Percentiles rank a stretch among this genome's conserved stretches.
phyloP scores from a whole-genome alignment of 108 stramenopile genomes.

The Nannochloropsis granulata region DNA sequence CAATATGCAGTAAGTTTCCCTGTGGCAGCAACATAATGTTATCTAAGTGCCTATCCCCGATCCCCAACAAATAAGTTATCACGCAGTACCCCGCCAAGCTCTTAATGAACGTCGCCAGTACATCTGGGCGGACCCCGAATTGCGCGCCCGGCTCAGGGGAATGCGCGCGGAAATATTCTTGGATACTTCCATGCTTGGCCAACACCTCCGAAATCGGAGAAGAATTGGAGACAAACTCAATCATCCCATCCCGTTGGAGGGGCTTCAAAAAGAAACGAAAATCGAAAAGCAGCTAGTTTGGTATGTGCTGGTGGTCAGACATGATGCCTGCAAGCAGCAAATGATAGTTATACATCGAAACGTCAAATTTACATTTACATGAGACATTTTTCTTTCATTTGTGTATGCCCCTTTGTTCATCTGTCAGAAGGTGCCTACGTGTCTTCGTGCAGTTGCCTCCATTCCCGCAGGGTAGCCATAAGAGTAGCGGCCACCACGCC shows the following conservation, averaged over 20 bases:
- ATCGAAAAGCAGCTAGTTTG: slow-evolving; percentile 11
- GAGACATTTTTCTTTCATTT: too few species aligned
- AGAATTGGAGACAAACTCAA: slow-evolving; percentile 86
- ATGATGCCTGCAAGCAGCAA: too few species aligned
- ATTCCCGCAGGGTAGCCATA: neutral
- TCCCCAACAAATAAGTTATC: slow-evolving; percentile 82
- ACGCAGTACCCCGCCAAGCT: slow-evolving; percentile 96
- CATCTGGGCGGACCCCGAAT: slow-evolving; percentile 39
- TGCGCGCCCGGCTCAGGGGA: slow-evolving; percentile 17
- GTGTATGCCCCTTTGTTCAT: neutral
- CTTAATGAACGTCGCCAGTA: slow-evolving; percentile 77
- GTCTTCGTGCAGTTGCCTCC: neutral
- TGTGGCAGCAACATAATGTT: slow-evolving; percentile 60
- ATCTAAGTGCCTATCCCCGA: slow-evolving; percentile 60
- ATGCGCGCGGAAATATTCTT: slow-evolving; percentile 41
- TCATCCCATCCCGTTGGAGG: slow-evolving; percentile 67
- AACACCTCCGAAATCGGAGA: slow-evolving; percentile 75
- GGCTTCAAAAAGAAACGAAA: too few species aligned
- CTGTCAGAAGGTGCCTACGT: neutral
- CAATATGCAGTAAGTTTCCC: slow-evolving; percentile 72
- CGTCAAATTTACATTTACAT: neutral
- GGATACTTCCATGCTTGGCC: slow-evolving; percentile 53
- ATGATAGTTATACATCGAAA: neutral
- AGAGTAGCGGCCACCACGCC: neutral
- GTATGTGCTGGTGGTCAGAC: neutral